Percentiles rank a stretch among this genome's conserved stretches.
phyloP scores from a whole-genome alignment of 352 stramenopile species.

The Globisporangium takayamanum region DNA sequence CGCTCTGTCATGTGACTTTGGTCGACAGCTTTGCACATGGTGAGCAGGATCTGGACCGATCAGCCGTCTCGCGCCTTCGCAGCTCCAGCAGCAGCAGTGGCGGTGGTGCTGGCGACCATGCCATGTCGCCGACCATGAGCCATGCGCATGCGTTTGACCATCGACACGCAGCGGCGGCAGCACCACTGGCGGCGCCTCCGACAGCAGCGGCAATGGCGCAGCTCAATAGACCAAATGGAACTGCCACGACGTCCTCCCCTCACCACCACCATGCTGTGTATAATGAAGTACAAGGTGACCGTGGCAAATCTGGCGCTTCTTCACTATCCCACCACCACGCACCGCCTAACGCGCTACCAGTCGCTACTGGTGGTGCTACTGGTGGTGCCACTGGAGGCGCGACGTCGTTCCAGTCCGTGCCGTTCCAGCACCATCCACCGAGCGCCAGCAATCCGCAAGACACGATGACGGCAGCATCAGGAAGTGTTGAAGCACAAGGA shows the following conservation, averaged over 20 bases:
- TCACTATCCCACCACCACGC: slow-evolving; percentile 33
- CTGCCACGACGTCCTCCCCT: slow-evolving; percentile 10
- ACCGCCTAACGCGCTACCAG: background rate
- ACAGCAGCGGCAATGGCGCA: slow-evolving; percentile 3
- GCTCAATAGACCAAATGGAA: slow-evolving; percentile 59
- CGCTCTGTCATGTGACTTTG: slow-evolving; percentile 10
- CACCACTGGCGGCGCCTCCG: slow-evolving; percentile 5
- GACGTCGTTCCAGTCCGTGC: background rate
- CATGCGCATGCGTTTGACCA: slow-evolving; percentile 21
- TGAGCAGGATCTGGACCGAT: slow-evolving; percentile 50
- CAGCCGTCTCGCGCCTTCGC: too few species aligned
- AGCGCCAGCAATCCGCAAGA: background rate
- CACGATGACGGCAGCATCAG: background rate
- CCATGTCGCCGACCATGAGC: slow-evolving; percentile 5
- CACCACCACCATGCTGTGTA: slow-evolving; percentile 33
- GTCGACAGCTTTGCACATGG: slow-evolving; percentile 71
- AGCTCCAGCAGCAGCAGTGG: too few species aligned
- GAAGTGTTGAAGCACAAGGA: background rate
- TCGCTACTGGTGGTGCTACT: background rate
- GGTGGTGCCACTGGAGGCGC: background rate
- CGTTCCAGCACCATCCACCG: background rate
- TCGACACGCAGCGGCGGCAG: background rate
- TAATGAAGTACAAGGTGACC: slow-evolving; percentile 57
- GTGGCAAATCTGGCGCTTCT: slow-evolving; percentile 33
- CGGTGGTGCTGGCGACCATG: background rate